Evolutionary conservation across 768 basidiomycete genomes (phyloP), one percentile per base, ranked within the genome.

Genomic region (Boletus tomentosulus): DNA sequence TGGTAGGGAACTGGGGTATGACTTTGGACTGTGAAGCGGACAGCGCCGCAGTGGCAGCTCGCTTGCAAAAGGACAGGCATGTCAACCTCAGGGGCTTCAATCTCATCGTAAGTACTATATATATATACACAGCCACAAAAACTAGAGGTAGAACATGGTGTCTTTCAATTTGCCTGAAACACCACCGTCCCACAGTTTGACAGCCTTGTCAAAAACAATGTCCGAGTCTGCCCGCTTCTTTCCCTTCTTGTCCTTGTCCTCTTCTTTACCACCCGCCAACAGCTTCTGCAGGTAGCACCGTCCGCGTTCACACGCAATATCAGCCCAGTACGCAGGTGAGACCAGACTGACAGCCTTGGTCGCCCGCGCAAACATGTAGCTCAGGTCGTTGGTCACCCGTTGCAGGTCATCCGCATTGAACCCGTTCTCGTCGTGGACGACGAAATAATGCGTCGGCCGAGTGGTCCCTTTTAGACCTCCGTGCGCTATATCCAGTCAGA

Each of bases 91-190:
- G 33, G 33, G 33, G 33, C 12, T 8, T 33, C 12, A 7, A 3
- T 11, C 8, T 33, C 33, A 11, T 7, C 33, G 33, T 6, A 33
- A 4, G n/a, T n/a, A n/a, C n/a, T n/a, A n/a, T 33, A 10, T 33
- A 33, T 8, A 33, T 33, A 2, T 11, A 33, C 33, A 33, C 33
- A 33, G 10, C 10, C 33, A 11, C 33, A 33, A 39, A 8, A n/a
- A 19, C 9, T 33, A 86, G 35, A 89, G 69, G 67, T 90, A 90
- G 55, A 77, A 90, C 87, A 90, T 90, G 2, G 81, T 83, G 31
- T 86, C 76, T 68, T 77, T 82, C 59, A 89, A 58, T 13, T 58
- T 70, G 0, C 79, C 78, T 1, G 65, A 61, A 15, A 87, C 83
- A 9, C 85, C 87, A 22, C 65, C 65, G 13, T 69, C 72, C 89